These are phyloP conservation scores for Balakata baccata DNA, from an alignment of 345 rosid genomes.

Conservation along the genomic window DNA sequence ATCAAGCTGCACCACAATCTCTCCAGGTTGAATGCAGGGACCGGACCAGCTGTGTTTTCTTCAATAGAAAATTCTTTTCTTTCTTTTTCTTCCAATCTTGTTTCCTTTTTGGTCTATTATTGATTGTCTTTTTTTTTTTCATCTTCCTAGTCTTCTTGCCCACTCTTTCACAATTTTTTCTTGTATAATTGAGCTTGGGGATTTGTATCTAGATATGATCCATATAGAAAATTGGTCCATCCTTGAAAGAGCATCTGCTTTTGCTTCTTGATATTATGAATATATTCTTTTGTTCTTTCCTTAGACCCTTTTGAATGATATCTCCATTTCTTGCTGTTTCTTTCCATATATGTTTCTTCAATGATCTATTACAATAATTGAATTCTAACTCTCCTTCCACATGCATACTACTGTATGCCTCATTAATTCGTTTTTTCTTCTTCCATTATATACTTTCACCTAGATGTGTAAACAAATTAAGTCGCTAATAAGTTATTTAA, in stretches of 20 bases:
- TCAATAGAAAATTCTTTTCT: background rate
- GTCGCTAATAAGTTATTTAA: too few relatives aligned
- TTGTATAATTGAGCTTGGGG: constrained; percentile 33
- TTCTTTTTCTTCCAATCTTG: background rate
- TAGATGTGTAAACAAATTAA: too few relatives aligned
- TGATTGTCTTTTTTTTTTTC: background rate
- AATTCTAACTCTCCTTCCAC: too few relatives aligned
- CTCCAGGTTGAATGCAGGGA: too few relatives aligned
- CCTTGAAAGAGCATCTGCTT: background rate
- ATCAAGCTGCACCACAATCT: background rate
- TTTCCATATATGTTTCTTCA: background rate
- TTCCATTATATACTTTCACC: too few relatives aligned
- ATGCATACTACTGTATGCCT: too few relatives aligned
- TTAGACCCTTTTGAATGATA: background rate
- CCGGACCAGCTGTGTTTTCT: constrained; percentile 12
- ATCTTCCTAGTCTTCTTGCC: constrained; percentile 6
- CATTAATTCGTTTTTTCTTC: too few relatives aligned
- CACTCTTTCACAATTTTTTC: background rate
- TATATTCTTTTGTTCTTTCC: background rate
- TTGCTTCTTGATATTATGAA: background rate
- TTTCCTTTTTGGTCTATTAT: background rate
- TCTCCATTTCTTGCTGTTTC: background rate
- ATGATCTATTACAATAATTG: too few relatives aligned
- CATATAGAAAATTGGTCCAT: constrained; percentile 19
- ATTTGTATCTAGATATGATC: constrained; percentile 35